Conservation (phyloP, 257 asterid species). For the Solanum ossicruentum region DNA sequence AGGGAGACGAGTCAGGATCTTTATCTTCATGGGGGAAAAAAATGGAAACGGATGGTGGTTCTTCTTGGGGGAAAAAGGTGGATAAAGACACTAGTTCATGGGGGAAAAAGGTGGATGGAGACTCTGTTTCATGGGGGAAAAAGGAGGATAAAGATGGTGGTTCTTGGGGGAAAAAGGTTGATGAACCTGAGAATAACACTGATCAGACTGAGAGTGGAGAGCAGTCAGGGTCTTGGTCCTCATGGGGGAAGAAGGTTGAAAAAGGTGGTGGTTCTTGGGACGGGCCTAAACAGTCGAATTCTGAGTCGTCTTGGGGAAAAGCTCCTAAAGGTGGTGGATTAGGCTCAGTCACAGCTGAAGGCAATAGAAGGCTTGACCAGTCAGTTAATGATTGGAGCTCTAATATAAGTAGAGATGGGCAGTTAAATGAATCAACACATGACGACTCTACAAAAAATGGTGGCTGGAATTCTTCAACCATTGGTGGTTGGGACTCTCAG, state of each 20-base stretch:
- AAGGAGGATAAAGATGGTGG: conserved; percentile 17
- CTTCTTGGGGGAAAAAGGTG: neutral
- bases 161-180: neutral
- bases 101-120: conserved; percentile 2
- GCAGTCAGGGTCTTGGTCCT: neutral
- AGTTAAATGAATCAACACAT: neutral
- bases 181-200: neutral
- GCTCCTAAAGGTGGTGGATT: neutral
- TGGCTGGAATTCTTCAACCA: conserved; percentile 2
- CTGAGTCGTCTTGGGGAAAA: conserved; percentile 6
- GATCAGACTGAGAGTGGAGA: neutral
- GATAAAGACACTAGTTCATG: neutral
- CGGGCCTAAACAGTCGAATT: neutral
- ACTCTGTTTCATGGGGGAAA: neutral
- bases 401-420: neutral
- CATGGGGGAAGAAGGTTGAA: neutral
- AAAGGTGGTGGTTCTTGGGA: neutral
- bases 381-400: conserved; percentile 1
- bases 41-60: neutral
- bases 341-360: neutral
- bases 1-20: neutral
- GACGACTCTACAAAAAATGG: neutral
- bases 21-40: conserved; percentile 15
- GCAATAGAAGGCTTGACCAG: neutral
- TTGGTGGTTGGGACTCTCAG: conserved; percentile 8